These are phyloP conservation scores for Rubia occidens DNA, from an alignment of 305 asterid species.

Conservation along the genomic window DNA sequence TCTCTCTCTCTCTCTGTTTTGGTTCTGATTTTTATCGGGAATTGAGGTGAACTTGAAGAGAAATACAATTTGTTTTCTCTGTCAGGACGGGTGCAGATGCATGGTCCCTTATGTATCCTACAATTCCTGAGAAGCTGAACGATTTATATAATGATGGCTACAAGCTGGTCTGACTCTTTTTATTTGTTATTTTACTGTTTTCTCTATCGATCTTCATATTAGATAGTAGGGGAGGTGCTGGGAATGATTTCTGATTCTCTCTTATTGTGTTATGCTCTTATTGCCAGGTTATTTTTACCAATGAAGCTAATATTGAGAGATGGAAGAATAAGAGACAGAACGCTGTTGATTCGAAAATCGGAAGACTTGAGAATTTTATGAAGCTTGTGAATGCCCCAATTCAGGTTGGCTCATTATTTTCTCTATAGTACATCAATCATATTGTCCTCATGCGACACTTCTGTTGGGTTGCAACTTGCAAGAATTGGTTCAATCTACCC, in stretches of 20 bases:
- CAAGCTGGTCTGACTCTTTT: constrained; percentile 67
- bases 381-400: constrained; percentile 70
- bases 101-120: constrained; percentile 92
- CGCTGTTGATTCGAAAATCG: constrained; percentile 92
- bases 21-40: background rate
- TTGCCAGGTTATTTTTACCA: constrained; percentile 77
- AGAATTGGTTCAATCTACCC: background rate
- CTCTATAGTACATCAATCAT: background rate
- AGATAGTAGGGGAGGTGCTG: background rate
- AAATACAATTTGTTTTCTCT: background rate
- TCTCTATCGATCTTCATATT: background rate
- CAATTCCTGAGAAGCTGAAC: constrained; percentile 88
- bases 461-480: background rate
- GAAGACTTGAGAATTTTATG: constrained; percentile 72
- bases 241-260: background rate
- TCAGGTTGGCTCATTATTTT: constrained; percentile 39
- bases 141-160: constrained; percentile 58
- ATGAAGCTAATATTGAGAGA: constrained; percentile 86
- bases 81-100: constrained; percentile 82
- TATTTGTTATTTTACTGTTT: constrained; percentile 7
- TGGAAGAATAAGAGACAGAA: constrained; percentile 94
- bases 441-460: background rate
- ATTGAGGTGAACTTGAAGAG: background rate
- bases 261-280: constrained; percentile 10
- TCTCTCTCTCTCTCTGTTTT: background rate